Conservation (phyloP, 768 basidiomycete species). For the Lactarius akahatsu region DNA sequence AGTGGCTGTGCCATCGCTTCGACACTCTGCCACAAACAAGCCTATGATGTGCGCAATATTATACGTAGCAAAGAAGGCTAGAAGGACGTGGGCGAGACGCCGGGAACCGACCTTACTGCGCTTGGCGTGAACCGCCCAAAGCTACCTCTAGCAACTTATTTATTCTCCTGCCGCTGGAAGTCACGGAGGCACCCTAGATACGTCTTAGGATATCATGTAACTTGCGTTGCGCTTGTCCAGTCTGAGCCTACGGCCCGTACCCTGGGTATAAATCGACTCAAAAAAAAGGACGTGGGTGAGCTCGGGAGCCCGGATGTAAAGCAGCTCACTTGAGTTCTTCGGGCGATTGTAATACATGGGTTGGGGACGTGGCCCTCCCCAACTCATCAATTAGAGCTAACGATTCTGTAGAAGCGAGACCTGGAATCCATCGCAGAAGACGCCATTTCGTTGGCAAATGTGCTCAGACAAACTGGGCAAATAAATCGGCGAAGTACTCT, state of each 20-base stretch:
- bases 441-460: constrained; percentile 94
- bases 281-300: constrained; percentile 1
- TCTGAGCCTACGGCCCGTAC: too few relatives aligned
- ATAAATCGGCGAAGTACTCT: constrained; percentile 74
- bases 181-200: too few relatives aligned
- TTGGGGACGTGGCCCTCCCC: too few relatives aligned
- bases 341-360: constrained; percentile 64
- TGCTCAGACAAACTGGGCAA: constrained; percentile 53
- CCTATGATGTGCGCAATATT: constrained; percentile 20
- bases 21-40: neutral
- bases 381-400: constrained; percentile 89
- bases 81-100: constrained; percentile 7
- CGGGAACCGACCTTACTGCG: too few relatives aligned
- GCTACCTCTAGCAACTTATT: too few relatives aligned
- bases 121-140: too few relatives aligned
- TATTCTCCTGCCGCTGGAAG: too few relatives aligned
- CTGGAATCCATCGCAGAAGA: constrained; percentile 89
- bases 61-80: constrained; percentile 90
- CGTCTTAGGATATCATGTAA: too few relatives aligned
- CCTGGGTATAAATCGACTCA: too few relatives aligned
- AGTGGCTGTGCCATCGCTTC: constrained; percentile 53
- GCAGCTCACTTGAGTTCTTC: constrained; percentile 67
- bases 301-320: constrained; percentile 2
- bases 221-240: too few relatives aligned
- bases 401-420: constrained; percentile 65